These are phyloP conservation scores for Gossypium anomalum DNA, from an alignment of 345 rosid genomes.

Conservation along the genomic window DNA sequence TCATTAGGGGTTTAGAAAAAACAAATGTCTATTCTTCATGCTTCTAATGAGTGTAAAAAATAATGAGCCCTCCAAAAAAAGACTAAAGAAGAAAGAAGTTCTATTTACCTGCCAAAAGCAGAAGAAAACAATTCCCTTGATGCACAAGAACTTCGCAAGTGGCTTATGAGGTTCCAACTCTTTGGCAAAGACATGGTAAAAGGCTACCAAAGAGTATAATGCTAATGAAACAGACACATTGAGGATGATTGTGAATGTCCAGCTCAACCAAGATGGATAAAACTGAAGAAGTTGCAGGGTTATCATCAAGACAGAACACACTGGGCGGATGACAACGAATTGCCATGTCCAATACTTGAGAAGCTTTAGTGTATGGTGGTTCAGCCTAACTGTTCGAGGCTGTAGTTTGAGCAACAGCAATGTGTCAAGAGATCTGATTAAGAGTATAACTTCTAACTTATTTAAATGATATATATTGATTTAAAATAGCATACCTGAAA, in stretches of 20 bases:
- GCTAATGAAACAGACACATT: constrained; percentile 88
- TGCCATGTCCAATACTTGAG: constrained; percentile 98
- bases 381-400: constrained; percentile 71
- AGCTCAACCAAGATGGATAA: constrained; percentile 91
- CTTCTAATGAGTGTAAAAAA: background rate
- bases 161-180: constrained; percentile 91
- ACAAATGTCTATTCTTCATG: background rate
- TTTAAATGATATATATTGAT: background rate
- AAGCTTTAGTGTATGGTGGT: constrained; percentile 65
- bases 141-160: constrained; percentile 93
- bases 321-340: constrained; percentile 76
- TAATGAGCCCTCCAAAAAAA: background rate
- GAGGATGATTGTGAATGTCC: constrained; percentile 87
- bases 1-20: background rate
- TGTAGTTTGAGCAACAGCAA: constrained; percentile 30
- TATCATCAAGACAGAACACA: constrained; percentile 85
- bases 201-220: constrained; percentile 71
- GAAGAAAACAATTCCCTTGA: constrained; percentile 96
- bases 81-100: background rate
- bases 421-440: background rate
- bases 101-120: constrained; percentile 93
- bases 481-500: constrained; percentile 50
- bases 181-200: constrained; percentile 93
- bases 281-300: constrained; percentile 56
- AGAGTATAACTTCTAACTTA: background rate